These are phyloP conservation scores for Coemansia sp. DNA, from an alignment of 192 early-diverging fungal genomes.

Conservation along the genomic window DNA sequence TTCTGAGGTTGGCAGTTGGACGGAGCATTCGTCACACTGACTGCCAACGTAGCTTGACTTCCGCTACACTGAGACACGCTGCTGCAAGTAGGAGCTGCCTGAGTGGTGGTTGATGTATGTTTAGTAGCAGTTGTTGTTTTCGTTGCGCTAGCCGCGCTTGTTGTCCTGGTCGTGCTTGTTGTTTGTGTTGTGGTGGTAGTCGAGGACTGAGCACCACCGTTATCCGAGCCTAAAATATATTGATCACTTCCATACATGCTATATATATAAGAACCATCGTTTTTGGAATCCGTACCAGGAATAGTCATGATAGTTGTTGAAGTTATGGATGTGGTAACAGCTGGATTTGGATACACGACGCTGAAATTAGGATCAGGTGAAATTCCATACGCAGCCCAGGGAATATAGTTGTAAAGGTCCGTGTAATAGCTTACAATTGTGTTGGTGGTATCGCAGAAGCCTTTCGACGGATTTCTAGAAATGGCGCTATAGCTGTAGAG, in stretches of 20 bases:
- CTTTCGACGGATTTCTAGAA: background rate
- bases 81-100: background rate
- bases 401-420: constrained; percentile 16
- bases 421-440: constrained; percentile 32
- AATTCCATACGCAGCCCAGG: too few species aligned
- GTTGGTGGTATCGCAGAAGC: background rate
- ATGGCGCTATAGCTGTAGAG: constrained; percentile 30
- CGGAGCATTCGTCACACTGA: background rate
- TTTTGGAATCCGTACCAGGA: background rate
- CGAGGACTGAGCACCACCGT: too few species aligned
- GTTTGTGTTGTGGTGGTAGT: too few species aligned
- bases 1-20: background rate
- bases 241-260: background rate
- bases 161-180: too few species aligned
- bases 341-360: too few species aligned
- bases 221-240: background rate
- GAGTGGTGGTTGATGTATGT: background rate
- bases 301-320: background rate
- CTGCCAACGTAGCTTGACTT: background rate
- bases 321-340: too few species aligned
- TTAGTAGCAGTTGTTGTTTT: too few species aligned
- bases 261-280: constrained; percentile 2
- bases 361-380: too few species aligned
- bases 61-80: background rate
- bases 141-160: too few species aligned